Conservation (phyloP, 768 basidiomycete genomes). For the Mycena leptocephala region DNA sequence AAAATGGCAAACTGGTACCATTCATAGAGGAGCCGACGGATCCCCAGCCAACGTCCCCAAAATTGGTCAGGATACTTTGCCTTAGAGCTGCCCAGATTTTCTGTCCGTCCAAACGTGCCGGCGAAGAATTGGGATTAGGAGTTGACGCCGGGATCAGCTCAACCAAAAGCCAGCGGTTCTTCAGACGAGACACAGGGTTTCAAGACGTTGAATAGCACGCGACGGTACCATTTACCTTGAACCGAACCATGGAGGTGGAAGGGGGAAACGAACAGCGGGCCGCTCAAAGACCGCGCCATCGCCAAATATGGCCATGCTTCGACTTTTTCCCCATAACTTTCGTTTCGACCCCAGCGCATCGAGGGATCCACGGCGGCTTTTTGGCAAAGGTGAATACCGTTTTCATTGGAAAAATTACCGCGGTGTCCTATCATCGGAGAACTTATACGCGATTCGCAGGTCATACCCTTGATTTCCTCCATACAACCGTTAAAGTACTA, state of each 20-base stretch:
- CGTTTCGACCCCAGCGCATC: not conserved
- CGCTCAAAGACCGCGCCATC: not conserved
- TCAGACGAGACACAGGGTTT: slow-evolving; percentile 6
- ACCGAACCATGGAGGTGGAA: slow-evolving; percentile 71
- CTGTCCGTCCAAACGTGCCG: slow-evolving; percentile 65
- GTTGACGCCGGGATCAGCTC: slow-evolving; percentile 77
- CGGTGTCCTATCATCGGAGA: not conserved
- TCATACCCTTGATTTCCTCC: not conserved
- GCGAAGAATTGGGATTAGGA: slow-evolving; percentile 33
- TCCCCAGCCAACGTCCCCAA: slow-evolving; percentile 93
- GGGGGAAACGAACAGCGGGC: not conserved
- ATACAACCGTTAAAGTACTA: not conserved
- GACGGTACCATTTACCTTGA: slow-evolving; percentile 65
- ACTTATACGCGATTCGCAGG: too few species aligned
- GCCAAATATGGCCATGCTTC: not conserved
- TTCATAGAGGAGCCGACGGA: slow-evolving; percentile 80
- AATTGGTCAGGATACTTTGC: slow-evolving; percentile 79
- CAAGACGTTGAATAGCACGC: not conserved
- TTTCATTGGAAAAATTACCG: not conserved
- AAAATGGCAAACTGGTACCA: slow-evolving; percentile 67
- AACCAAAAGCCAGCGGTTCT: slow-evolving; percentile 83
- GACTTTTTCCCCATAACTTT: slow-evolving; percentile 20
- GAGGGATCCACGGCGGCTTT: not conserved
- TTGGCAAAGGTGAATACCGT: slow-evolving; percentile 5
- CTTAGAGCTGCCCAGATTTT: slow-evolving; percentile 80